Conservation (phyloP, 805 yeast species). For the Zygosaccharomyces rouxii region DNA sequence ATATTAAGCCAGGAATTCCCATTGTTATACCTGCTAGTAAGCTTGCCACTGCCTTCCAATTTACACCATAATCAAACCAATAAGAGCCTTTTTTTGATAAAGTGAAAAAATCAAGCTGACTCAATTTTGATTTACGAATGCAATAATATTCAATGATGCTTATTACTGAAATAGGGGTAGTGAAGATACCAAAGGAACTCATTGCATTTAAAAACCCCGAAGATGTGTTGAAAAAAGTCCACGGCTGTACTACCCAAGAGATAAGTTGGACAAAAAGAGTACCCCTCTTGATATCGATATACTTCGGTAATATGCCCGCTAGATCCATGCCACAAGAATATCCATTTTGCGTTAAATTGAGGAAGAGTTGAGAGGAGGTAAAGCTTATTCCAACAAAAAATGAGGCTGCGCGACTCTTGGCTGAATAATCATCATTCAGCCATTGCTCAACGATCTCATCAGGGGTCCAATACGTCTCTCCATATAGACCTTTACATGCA, state of each 20-base stretch:
- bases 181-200: constrained; percentile 38
- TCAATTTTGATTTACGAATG: constrained; percentile 31
- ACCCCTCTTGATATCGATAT: constrained; percentile 37
- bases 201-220: constrained; percentile 36
- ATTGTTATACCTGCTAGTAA: constrained; percentile 15
- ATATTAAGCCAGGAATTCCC: constrained; percentile 24
- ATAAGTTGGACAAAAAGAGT: constrained; percentile 34
- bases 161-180: constrained; percentile 37
- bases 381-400: constrained; percentile 39
- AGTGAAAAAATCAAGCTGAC: constrained; percentile 36
- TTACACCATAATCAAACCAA: constrained; percentile 20
- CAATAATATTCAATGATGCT: constrained; percentile 37
- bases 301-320: constrained; percentile 36
- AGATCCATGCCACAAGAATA: constrained; percentile 40
- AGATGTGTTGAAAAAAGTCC: constrained; percentile 39
- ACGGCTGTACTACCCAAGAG: constrained; percentile 39
- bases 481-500: constrained; percentile 36
- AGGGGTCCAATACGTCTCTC: constrained; percentile 39
- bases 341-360: constrained; percentile 38
- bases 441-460: constrained; percentile 38
- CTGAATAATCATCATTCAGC: constrained; percentile 35
- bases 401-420: constrained; percentile 39
- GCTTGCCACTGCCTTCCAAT: constrained; percentile 15
- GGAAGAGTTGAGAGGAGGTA: constrained; percentile 35
- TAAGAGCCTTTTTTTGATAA: constrained; percentile 20